phyloP scores from a whole-genome alignment of 1,284 basidiomycete species.

The Ganoderma resinaceum region DNA sequence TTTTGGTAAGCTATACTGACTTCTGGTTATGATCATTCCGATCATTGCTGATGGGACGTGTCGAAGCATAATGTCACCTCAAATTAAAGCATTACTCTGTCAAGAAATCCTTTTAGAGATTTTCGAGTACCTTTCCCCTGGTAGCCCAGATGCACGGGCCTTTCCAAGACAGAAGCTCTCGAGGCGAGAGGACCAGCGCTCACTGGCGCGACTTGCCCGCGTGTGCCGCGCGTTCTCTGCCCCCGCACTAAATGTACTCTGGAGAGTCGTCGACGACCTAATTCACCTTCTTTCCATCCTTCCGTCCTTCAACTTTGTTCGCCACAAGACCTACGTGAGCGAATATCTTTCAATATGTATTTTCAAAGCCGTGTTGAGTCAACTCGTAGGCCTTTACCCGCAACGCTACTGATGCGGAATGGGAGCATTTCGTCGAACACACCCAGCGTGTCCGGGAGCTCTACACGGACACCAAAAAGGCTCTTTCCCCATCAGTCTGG shows the following conservation, averaged over 20 bases:
- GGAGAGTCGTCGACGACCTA: constrained; percentile 5
- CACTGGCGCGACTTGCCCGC: constrained; percentile 9
- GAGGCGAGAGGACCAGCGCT: neutral
- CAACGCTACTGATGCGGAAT: neutral
- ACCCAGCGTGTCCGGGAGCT: neutral
- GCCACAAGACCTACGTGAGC: constrained; percentile 1
- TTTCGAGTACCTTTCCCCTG: neutral
- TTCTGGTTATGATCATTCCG: neutral
- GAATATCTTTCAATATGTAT: neutral
- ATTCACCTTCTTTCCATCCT: neutral
- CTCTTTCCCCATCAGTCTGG: neutral
- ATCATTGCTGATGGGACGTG: neutral
- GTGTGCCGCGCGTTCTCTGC: constrained; percentile 2
- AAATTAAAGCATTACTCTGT: neutral
- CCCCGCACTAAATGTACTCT: constrained; percentile 11
- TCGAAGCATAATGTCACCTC: neutral
- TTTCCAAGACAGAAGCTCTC: neutral
- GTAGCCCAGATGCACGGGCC: neutral
- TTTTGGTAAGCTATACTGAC: neutral
- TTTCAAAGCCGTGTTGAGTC: neutral
- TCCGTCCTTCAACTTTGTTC: neutral
- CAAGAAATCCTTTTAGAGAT: constrained; percentile 9
- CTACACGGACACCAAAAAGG: neutral
- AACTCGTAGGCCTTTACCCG: neutral
- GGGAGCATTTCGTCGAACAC: neutral